Base-by-base conservation (phyloP, 768 basidiomycete species). In the Chalciporus sphaerocephalus region DNA sequence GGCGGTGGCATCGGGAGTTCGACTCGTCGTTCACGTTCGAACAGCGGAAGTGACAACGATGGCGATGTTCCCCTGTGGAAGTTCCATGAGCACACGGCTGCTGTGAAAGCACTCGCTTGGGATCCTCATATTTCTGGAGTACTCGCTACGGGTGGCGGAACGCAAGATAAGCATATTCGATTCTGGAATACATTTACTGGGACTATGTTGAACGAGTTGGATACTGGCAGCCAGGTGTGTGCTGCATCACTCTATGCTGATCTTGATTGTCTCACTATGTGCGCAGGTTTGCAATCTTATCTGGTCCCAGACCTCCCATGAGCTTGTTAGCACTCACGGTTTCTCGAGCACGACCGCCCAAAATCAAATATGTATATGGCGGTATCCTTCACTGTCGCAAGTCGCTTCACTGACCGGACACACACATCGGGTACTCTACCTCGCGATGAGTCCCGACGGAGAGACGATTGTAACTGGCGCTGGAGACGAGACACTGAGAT, bases 401-500 rank as follows among this genome's bases (percentile, higher is more conserved):
- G 94, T 98, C 6, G 95, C 93, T 0, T 91, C 90, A 6, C 74
- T 99, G 7, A 89, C 91, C 0, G 95, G 95, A 7, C 95, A 99
- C 62, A 91, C 92, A 0, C 90, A 88, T 62, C 88, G 95, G 38
- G 95, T 99, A 15, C 73, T 97, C 24, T 95, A 95, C 64, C 83
- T 97, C n/a, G 94, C 94, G 3, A 93, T 94, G 90, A 89, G 85
- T 58, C 94, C 94, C 0, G 94, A 96, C 55, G 93, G 94, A 15
- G 92, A 95, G 69, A 98, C 94, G 1, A 97, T 98, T 51, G 96
- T 97, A 21, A 98, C 94, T 0, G 95, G 95, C 13, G 95, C 95
- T 0, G 95, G 95, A 0, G 95, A 99, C 64, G 95, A 98, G 70
- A 99, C 95, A 4, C 69, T 99, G 42, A 69, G 93, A 51, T 98